Conservation (phyloP, 306 rosid genomes). For the Prunus kanzakura region DNA sequence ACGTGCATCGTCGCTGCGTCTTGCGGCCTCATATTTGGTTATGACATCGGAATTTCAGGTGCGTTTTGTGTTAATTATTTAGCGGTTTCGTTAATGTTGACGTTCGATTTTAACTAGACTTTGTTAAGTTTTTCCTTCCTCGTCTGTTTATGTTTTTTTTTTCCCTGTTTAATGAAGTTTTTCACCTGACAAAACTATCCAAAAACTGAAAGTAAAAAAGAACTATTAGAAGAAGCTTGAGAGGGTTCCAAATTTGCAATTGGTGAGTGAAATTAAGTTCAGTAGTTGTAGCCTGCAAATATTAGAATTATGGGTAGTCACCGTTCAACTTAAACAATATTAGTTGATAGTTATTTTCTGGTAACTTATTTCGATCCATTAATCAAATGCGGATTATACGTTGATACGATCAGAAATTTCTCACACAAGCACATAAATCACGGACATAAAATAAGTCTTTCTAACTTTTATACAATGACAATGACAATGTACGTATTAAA, state of each 20-base stretch:
- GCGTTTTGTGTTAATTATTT: background rate
- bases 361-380: too few relatives aligned
- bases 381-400: too few relatives aligned
- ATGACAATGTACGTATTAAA: background rate
- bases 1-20: slow-evolving; percentile 74
- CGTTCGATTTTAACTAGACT: background rate
- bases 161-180: too few relatives aligned
- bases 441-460: too few relatives aligned
- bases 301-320: background rate
- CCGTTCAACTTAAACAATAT: background rate
- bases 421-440: too few relatives aligned
- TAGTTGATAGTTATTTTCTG: background rate
- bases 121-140: too few relatives aligned
- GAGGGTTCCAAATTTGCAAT: background rate
- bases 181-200: background rate
- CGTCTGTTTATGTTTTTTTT: background rate
- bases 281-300: background rate
- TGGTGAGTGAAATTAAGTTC: background rate
- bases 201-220: background rate
- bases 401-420: too few relatives aligned
- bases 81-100: background rate
- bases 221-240: background rate
- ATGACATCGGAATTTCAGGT: slow-evolving; percentile 73
- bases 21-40: slow-evolving; percentile 67
- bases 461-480: accelerated